These are phyloP conservation scores for Cornus suecica DNA, from an alignment of 148 eudicot genomes.

Conservation along the genomic window DNA sequence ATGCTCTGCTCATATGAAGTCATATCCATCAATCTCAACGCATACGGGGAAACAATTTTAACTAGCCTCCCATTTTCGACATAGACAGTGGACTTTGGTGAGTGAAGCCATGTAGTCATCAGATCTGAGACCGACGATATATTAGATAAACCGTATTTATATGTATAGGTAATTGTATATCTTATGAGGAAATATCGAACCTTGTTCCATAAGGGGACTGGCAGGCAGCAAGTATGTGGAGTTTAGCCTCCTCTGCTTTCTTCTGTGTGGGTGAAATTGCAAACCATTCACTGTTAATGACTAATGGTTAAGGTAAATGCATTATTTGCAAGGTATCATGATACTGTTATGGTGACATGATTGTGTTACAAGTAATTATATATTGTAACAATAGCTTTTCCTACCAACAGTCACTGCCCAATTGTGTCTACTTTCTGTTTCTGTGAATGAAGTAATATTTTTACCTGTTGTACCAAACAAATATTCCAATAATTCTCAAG, in stretches of 20 bases:
- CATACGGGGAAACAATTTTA: conserved; percentile 1
- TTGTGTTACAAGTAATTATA: too few species aligned
- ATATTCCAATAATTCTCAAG: background rate
- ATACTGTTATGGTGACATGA: too few species aligned
- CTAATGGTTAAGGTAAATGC: conserved; percentile 3
- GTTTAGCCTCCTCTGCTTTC: conserved; percentile 53
- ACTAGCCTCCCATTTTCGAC: conserved; percentile 66
- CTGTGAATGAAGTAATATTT: too few species aligned
- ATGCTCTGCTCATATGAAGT: background rate
- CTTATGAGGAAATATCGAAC: conserved; percentile 28
- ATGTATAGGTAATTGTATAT: background rate
- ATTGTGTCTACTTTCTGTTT: background rate
- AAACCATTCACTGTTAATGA: background rate
- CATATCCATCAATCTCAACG: background rate
- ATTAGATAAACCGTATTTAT: background rate
- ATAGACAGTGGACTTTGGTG: conserved; percentile 72
- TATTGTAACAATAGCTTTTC: too few species aligned
- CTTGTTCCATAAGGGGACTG: conserved; percentile 69
- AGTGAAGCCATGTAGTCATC: conserved; percentile 94
- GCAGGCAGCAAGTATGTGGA: conserved; percentile 59
- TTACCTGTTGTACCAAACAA: background rate
- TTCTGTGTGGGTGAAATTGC: conserved; percentile 36
- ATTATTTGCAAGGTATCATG: background rate
- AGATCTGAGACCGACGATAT: conserved; percentile 44
- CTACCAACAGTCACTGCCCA: background rate